Evolutionary conservation across 306 rosid genomes (phyloP).

Genomic region (Chamaecrista fasciculata): DNA sequence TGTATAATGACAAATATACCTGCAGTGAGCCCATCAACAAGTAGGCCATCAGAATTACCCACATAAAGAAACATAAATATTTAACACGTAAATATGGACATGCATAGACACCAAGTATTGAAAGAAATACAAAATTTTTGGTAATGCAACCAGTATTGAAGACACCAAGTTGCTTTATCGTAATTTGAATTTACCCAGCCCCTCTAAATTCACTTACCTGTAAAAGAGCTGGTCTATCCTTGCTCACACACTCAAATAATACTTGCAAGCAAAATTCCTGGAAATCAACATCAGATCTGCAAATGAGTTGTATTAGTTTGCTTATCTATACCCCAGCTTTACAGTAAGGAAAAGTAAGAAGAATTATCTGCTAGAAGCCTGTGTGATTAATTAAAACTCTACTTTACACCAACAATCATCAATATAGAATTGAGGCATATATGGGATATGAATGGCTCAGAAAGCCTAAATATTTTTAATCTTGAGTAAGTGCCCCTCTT

Average conservation of each 20-base stretch:
- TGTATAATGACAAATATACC: conserved; percentile 88
- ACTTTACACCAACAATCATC: conserved; percentile 10
- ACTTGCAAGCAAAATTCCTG: conserved; percentile 99
- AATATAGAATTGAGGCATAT: conserved; percentile 10
- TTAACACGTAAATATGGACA: neutral
- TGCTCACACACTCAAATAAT: conserved; percentile 95
- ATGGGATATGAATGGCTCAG: neutral
- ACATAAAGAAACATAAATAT: conserved; percentile 14
- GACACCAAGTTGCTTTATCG: neutral
- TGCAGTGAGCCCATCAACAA: conserved; percentile 33
- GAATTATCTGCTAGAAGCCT: neutral
- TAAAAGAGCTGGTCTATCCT: conserved; percentile 94
- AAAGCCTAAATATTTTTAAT: too few relatives aligned
- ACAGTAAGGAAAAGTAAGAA: conserved; percentile 4
- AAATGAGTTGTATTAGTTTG: conserved; percentile 27
- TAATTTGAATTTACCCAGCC: conserved; percentile 11
- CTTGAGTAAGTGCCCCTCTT: neutral
- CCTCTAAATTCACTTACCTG: conserved; percentile 52
- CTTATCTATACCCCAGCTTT: conserved; percentile 19
- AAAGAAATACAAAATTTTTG: neutral
- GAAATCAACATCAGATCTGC: conserved; percentile 88
- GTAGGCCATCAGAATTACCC: conserved; percentile 1
- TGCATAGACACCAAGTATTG: neutral
- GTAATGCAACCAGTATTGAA: conserved; percentile 18
- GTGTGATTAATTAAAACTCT: conserved; percentile 5